Evolutionary conservation across 148 eudicot genomes (phyloP), one percentile per base, ranked within the genome.

Genomic region (Selenicereus undatus): DNA sequence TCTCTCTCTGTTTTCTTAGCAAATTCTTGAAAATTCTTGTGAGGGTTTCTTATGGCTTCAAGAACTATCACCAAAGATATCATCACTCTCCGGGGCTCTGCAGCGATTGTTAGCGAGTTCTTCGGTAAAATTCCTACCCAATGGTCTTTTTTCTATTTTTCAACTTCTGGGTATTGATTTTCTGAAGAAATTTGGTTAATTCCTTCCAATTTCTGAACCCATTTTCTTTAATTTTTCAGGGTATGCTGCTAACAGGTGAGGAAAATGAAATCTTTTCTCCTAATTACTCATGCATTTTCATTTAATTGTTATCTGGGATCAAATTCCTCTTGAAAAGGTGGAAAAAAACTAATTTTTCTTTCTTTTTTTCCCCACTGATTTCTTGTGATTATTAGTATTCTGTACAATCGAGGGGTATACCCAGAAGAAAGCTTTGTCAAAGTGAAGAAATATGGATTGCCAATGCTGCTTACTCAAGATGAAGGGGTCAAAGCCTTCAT

Each of bases 371-470:
- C 16, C 43, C 1, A 24, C 71, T 76, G 50, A 75, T 76, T 39
- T 39, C 43, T 39, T 39, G 43, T 18, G 76, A 79, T 79, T 39
- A 39, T 39, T 39, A 96, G 99, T 86, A 96, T 96, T 83, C 77
- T 96, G 50, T 96, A 96, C 81, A 96, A 96, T 84, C 91, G 99
- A 3, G 99, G 93, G 24, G 90, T 96, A 29, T 96, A 96, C 79
- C 97, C 99, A 0, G 99, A 92, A 89, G 99, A 96, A 79, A 96
- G 95, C 83, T 96, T 96, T 80, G 87, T 74, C 0, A 96, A 84
- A 80, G 99, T 96, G 77, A 96, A 96, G 89, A 96, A 96, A 76
- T 96, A 96, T 79, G 99, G 99, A 56, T 90, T 96, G 32, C 97
- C 98, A 69, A 68, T 96, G 97, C 84, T 96, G 81, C 93, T 93